These are phyloP conservation scores for Talaromyces amestolkiae DNA, from an alignment of 2,329 filamentous ascomycete genomes.

Conservation along the genomic window DNA sequence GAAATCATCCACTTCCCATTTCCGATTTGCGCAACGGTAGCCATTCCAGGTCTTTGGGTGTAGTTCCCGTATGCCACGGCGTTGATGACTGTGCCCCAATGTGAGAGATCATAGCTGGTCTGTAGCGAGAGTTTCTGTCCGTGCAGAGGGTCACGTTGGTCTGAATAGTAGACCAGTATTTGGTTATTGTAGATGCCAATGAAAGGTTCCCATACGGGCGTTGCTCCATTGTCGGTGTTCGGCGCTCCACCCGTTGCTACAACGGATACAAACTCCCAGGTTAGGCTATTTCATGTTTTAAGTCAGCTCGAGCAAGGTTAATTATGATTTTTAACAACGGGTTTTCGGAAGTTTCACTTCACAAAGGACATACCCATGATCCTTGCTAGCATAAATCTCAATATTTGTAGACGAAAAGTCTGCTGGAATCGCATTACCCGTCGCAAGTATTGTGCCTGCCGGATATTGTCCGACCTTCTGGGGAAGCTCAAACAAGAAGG, in stretches of 20 bases:
- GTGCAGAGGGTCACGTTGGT: conserved; percentile 61
- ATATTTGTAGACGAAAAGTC: conserved; percentile 64
- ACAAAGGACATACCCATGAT: conserved; percentile 31
- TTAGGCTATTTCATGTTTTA: conserved; percentile 45
- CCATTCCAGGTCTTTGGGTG: conserved; percentile 66
- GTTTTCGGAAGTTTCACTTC: neutral
- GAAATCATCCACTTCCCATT: conserved; percentile 13
- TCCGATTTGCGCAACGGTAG: conserved; percentile 51
- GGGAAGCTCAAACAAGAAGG: conserved; percentile 64
- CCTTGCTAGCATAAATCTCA: conserved; percentile 64
- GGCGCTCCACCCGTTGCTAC: conserved; percentile 65
- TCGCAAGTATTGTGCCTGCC: conserved; percentile 62
- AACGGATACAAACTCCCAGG: conserved; percentile 66
- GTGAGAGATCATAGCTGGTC: conserved; percentile 56
- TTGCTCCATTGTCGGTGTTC: conserved; percentile 61
- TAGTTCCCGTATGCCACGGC: conserved; percentile 60
- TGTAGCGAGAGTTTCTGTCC: conserved; percentile 70
- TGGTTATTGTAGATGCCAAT: conserved; percentile 50
- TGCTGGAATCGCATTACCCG: conserved; percentile 55
- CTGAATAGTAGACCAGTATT: conserved; percentile 61
- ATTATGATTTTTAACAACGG: too few relatives aligned
- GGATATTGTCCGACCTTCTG: conserved; percentile 56
- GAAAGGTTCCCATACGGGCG: conserved; percentile 72
- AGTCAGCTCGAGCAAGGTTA: too few relatives aligned
- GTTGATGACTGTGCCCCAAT: conserved; percentile 63